A percentile compares a stretch with the other conserved stretches of the same genome.
phyloP scores from a whole-genome alignment of 2,329 filamentous ascomycete species.

The Penicillium sp. region DNA sequence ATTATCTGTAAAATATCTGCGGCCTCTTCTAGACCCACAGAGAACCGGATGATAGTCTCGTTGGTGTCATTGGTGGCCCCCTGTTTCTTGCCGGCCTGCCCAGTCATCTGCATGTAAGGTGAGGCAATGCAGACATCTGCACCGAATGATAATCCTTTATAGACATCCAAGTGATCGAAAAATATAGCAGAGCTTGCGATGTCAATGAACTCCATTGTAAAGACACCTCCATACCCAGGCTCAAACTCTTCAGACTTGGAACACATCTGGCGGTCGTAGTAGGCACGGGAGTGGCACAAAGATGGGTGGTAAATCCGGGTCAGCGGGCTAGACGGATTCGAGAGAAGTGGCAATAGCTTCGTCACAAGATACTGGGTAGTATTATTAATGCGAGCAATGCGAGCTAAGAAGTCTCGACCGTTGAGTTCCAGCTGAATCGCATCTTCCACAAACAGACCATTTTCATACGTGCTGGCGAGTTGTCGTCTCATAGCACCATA shows the following conservation, averaged over 20 bases:
- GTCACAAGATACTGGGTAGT: conserved; percentile 20
- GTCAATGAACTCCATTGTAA: neutral
- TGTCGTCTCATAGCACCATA: neutral
- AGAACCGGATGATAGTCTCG: conserved; percentile 3
- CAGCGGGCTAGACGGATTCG: conserved; percentile 12
- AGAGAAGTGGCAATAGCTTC: conserved; percentile 10
- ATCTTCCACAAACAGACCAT: conserved; percentile 18
- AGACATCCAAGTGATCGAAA: conserved; percentile 3
- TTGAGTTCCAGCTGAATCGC: conserved; percentile 22
- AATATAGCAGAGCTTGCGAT: neutral
- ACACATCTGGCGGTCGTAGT: neutral
- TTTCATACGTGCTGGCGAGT: conserved; percentile 6
- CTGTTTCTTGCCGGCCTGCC: conserved; percentile 1
- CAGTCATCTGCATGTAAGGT: conserved; percentile 10
- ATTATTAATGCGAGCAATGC: conserved; percentile 17
- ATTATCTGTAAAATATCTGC: neutral
- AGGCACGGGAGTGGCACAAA: neutral
- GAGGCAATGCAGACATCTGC: conserved; percentile 3
- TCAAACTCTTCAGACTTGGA: neutral
- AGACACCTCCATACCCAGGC: neutral
- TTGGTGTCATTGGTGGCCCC: neutral
- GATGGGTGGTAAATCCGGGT: conserved; percentile 21
- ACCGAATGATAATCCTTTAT: conserved; percentile 10
- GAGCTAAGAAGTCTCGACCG: conserved; percentile 19
- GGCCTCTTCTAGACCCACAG: conserved; percentile 2